Conservation (phyloP, 805 yeast species). For the Yamadazyma kitorensis region DNA sequence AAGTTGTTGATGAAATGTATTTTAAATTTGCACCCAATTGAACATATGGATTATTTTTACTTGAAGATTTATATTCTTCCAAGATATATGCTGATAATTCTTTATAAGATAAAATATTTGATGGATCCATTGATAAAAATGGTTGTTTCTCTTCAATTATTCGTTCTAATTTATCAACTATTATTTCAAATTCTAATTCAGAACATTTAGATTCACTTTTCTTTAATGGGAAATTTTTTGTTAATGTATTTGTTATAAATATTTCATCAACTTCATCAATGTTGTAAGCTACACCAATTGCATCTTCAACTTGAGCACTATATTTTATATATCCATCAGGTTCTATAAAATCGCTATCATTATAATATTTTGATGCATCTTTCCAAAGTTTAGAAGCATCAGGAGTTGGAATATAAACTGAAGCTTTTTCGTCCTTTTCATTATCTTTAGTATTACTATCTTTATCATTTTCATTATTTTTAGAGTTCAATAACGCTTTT, state of each 20-base stretch:
- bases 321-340: constrained; percentile 84
- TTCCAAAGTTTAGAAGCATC: constrained; percentile 85
- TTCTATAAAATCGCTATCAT: constrained; percentile 54
- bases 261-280: constrained; percentile 87
- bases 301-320: constrained; percentile 95
- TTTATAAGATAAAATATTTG: constrained; percentile 63
- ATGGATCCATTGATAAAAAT: constrained; percentile 79
- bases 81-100: constrained; percentile 58
- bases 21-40: constrained; percentile 28
- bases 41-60: constrained; percentile 23
- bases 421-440: constrained; percentile 17
- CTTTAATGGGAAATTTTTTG: constrained; percentile 30
- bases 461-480: constrained; percentile 18
- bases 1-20: constrained; percentile 50
- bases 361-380: constrained; percentile 72
- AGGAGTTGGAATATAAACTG: constrained; percentile 91
- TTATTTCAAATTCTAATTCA: constrained; percentile 83
- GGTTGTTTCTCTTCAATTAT: constrained; percentile 83
- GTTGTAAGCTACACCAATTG: constrained; percentile 78
- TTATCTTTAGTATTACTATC: constrained; percentile 29
- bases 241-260: constrained; percentile 47
- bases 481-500: constrained; percentile 48
- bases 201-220: constrained; percentile 39
- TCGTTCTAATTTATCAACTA: constrained; percentile 71
- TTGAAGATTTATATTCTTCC: constrained; percentile 29